phyloP scores from a whole-genome alignment of 2,329 filamentous ascomycete genomes.

The Exophiala oligosperma region DNA sequence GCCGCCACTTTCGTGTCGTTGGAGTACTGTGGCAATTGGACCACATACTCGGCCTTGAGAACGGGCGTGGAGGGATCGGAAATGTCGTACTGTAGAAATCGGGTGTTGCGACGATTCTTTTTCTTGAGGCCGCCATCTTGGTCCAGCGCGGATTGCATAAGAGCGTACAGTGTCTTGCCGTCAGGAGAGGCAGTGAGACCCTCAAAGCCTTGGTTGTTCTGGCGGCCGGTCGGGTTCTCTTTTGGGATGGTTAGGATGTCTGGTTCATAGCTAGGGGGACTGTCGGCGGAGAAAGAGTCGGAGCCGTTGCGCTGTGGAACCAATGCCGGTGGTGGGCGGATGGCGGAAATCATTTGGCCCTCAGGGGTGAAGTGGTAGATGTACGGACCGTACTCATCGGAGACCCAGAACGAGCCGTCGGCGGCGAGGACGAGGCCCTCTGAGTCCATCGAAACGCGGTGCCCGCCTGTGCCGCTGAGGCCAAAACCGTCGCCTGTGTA shows the following conservation, averaged over 20 bases:
- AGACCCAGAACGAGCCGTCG: slow-evolving; percentile 66
- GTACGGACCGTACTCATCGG: slow-evolving; percentile 70
- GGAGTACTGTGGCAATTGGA: slow-evolving; percentile 61
- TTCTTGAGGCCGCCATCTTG: slow-evolving; percentile 62
- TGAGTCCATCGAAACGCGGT: slow-evolving; percentile 61
- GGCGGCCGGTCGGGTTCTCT: slow-evolving; percentile 61
- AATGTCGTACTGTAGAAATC: slow-evolving; percentile 66
- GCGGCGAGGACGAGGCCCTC: slow-evolving; percentile 65
- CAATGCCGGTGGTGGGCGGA: slow-evolving; percentile 64
- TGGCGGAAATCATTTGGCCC: slow-evolving; percentile 63
- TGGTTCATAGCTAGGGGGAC: slow-evolving; percentile 61
- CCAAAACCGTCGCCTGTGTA: slow-evolving; percentile 70
- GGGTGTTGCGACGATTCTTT: slow-evolving; percentile 56
- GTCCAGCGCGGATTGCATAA: slow-evolving; percentile 65
- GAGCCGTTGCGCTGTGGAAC: slow-evolving; percentile 64
- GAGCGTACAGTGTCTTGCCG: slow-evolving; percentile 62
- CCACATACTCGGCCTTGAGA: slow-evolving; percentile 64
- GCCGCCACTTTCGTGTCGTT: slow-evolving; percentile 59
- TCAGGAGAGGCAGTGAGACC: slow-evolving; percentile 64
- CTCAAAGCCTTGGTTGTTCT: slow-evolving; percentile 76
- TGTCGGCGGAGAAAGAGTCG: slow-evolving; percentile 64
- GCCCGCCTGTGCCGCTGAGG: slow-evolving; percentile 58
- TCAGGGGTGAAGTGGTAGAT: slow-evolving; percentile 63
- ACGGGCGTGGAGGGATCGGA: slow-evolving; percentile 40
- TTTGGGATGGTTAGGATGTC: slow-evolving; percentile 51